Evolutionary conservation across 1,284 basidiomycete genomes (phyloP), one percentile per base, ranked within the genome.

Genomic region (Stereum hirsutum): DNA sequence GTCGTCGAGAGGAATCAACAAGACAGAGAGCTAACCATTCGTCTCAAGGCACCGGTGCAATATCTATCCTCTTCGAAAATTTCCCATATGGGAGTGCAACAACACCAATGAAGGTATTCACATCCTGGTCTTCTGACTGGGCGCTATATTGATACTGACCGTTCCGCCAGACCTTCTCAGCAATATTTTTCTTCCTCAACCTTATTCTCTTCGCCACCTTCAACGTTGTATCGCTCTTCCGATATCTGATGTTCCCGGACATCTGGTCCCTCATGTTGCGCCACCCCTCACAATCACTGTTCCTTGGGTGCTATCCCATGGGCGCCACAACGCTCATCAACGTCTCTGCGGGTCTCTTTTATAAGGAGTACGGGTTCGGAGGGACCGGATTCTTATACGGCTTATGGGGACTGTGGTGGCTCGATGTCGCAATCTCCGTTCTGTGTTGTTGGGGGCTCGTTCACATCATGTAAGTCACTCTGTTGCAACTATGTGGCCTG

Each of bases 381-480:
- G 81, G 81, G 7, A 58, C 55, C 28, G 41, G 54, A 0, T 84
- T 87, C 57, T 61, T 80, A 0, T 76, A 72, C 43, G 61, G 75
- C 27, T 61, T 85, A 15, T 84, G 84, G 75, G 72, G 56, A 1
- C 54, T 86, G 8, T 90, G 88, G 87, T 89, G 85, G 87, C 49
- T 81, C 30, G 75, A 84, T 49, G 67, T 77, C 2, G 59, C 68
- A 1, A 52, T 84, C 17, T 76, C 84, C 1, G 55, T 80, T 6
- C 20, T 73, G 19, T 78, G 78, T 46, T 78, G 74, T 49, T 76
- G 83, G 57, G 76, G 78, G 7, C 65, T 81, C 46, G 60, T 85
- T 4, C 80, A 85, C 52, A 58, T 76, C 36, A 85, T 87, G 79
- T 81, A 43, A 32, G 72, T 63, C 20, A 19, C 44, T 41, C 44